Base-by-base conservation (phyloP, 495 filamentous ascomycete genomes). In the Penicillium ucsense region DNA sequence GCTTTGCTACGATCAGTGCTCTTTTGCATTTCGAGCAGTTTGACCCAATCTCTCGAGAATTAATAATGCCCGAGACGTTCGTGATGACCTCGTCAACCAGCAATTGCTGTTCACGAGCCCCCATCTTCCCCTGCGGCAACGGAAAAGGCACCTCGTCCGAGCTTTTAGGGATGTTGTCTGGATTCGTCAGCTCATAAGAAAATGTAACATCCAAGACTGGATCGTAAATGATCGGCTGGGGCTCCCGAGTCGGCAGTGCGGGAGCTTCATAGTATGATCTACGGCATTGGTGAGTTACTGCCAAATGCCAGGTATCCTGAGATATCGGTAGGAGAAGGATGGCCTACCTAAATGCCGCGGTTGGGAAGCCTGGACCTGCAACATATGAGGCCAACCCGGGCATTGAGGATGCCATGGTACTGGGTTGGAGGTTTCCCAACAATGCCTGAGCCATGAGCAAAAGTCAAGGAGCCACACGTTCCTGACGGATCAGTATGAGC, bases 151-250 rank as follows among this genome's bases (percentile, higher is more conserved):
- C 51, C 3, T 72, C 74, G 51, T 83, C 79, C 31, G 56, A 38
- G 45, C 73, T 71, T 20, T 67, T 53, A 4, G 77, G 79, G 31
- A 81, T 69, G 0, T 66, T 67, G 37, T 72, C 63, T 0, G 77
- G 77, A 50, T 76, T 67, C 0, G 79, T 82, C 41, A 83, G 58
- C 51, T 79, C 74, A 42, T 69, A 63, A 2, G 79, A 77, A 35
- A 71, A 83, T 0, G 73, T 80, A 51, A 76, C 63, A 45, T 81
- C 73, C 41, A 80, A 55, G 31, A 81, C 66, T 0, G 78, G 74
- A 52, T 82, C 77, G 47, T 73, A 66, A 12, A 83, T 62, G 34
- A 69, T 69, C 7, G 79, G 79, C 53, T 83, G 77, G 33, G 78
- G 76, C 59, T 83, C 71, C 46, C 68, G 62, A 34, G 77, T 80